phyloP scores from a whole-genome alignment of 352 stramenopile genomes.

The Phytophthora aleatoria region DNA sequence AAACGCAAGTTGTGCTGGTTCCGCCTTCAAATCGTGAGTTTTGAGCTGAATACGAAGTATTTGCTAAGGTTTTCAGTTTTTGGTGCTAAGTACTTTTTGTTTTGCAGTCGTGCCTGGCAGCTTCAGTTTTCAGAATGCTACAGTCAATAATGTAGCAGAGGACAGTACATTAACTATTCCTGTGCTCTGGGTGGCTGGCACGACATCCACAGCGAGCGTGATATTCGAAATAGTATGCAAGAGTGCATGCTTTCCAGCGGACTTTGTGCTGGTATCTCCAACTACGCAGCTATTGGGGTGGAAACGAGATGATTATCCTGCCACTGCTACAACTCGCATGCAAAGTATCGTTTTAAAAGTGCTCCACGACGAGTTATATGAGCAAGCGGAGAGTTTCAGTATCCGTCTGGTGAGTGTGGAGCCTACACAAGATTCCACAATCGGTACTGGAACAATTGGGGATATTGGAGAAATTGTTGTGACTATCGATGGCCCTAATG shows the following conservation, averaged over 20 bases:
- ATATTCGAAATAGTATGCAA: slow-evolving; percentile 52
- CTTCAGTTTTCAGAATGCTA: slow-evolving; percentile 54
- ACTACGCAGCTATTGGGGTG: slow-evolving; percentile 43
- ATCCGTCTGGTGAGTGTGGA: slow-evolving; percentile 45
- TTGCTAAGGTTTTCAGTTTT: neutral
- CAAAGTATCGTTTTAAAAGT: slow-evolving; percentile 59
- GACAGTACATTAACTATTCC: slow-evolving; percentile 43
- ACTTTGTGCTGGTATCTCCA: slow-evolving; percentile 50
- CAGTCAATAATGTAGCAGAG: slow-evolving; percentile 41
- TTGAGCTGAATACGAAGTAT: neutral
- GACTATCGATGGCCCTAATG: slow-evolving; percentile 64
- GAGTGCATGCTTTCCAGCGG: slow-evolving; percentile 44
- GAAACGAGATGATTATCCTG: slow-evolving; percentile 38
- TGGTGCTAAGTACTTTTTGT: neutral
- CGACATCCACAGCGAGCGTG: slow-evolving; percentile 48
- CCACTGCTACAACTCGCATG: slow-evolving; percentile 1
- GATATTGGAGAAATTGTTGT: slow-evolving; percentile 49
- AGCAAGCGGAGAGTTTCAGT: slow-evolving; percentile 53
- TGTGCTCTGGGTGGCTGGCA: slow-evolving; percentile 64
- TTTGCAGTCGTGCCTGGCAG: slow-evolving; percentile 50
- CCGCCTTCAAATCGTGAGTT: slow-evolving; percentile 60
- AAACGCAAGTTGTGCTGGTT: slow-evolving; percentile 49
- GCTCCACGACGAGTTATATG: slow-evolving; percentile 54
- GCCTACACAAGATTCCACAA: slow-evolving; percentile 22
- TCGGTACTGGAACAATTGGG: slow-evolving; percentile 43